These are phyloP conservation scores for Lentithecium fluviatile DNA, from an alignment of 495 filamentous ascomycete genomes.

Conservation along the genomic window DNA sequence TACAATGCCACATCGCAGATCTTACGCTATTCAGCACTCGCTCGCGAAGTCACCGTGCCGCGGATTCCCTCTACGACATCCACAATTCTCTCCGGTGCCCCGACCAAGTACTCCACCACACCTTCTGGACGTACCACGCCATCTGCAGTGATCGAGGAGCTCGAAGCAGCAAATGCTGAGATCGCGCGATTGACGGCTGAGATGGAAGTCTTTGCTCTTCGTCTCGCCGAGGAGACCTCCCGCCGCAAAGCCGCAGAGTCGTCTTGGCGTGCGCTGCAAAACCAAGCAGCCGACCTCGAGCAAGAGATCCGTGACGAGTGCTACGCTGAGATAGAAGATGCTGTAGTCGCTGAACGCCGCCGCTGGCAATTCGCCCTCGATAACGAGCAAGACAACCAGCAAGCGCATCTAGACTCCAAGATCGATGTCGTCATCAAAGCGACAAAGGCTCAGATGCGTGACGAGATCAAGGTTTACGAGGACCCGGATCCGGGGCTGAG, in stretches of 20 bases:
- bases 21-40: slow-evolving; percentile 88
- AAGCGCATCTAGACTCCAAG: slow-evolving; percentile 87
- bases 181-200: slow-evolving; percentile 73
- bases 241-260: slow-evolving; percentile 46
- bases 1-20: slow-evolving; percentile 97
- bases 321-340: slow-evolving; percentile 78
- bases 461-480: slow-evolving; percentile 34
- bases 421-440: slow-evolving; percentile 74
- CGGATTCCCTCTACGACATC: slow-evolving; percentile 74
- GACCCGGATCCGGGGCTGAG: slow-evolving; percentile 26
- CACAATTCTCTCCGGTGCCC: slow-evolving; percentile 55
- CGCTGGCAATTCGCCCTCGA: slow-evolving; percentile 75
- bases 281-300: slow-evolving; percentile 70
- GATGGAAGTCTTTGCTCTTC: slow-evolving; percentile 61
- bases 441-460: slow-evolving; percentile 31
- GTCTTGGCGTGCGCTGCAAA: slow-evolving; percentile 53
- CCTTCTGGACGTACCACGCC: slow-evolving; percentile 52
- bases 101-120: slow-evolving; percentile 37
- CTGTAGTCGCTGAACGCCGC: slow-evolving; percentile 67
- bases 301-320: slow-evolving; percentile 88
- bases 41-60: slow-evolving; percentile 88
- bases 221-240: slow-evolving; percentile 63
- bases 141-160: slow-evolving; percentile 56
- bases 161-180: slow-evolving; percentile 71
- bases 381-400: slow-evolving; percentile 61